Conservation (phyloP, 2,329 filamentous ascomycete genomes). For the Aspergillus sp. region DNA sequence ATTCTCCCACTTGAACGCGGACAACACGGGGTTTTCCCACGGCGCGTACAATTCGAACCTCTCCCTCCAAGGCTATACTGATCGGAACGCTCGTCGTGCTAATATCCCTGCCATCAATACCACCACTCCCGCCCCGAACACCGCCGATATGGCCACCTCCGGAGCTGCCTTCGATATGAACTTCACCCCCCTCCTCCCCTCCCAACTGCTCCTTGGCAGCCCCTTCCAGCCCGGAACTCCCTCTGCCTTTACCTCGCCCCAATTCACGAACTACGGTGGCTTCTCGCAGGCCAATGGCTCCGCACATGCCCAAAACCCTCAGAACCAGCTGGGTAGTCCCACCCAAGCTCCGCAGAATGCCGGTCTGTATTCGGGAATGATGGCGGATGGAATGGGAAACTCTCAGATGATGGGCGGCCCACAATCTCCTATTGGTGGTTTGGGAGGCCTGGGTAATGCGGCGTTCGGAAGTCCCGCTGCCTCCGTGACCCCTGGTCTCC, state of each 20-base stretch:
- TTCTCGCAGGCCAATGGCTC: constrained; percentile 62
- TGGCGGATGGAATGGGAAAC: constrained; percentile 76
- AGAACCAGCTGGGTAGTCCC: constrained; percentile 65
- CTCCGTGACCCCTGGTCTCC: constrained; percentile 71
- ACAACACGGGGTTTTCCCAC: constrained; percentile 87
- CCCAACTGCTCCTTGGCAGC: constrained; percentile 88
- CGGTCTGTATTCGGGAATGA: constrained; percentile 75
- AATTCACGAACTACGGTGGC: constrained; percentile 78
- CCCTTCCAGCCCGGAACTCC: constrained; percentile 95
- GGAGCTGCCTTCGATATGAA: constrained; percentile 95
- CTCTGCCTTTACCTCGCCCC: constrained; percentile 80
- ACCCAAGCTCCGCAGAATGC: constrained; percentile 66
- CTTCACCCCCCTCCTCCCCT: constrained; percentile 92
- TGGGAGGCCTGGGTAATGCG: constrained; percentile 59
- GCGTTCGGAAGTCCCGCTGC: constrained; percentile 63
- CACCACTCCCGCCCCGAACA: constrained; percentile 56
- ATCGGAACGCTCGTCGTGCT: constrained; percentile 73
- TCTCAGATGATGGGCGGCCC: constrained; percentile 75
- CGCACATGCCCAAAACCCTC: constrained; percentile 52
- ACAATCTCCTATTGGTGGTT: constrained; percentile 80
- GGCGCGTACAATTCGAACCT: constrained; percentile 85
- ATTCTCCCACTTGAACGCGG: constrained; percentile 63
- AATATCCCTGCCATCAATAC: constrained; percentile 95
- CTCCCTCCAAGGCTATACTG: constrained; percentile 66
- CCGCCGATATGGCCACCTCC: constrained; percentile 75